Evolutionary conservation across 78 protist species (phyloP).

Genomic region (Carpediemonas membranifera): DNA sequence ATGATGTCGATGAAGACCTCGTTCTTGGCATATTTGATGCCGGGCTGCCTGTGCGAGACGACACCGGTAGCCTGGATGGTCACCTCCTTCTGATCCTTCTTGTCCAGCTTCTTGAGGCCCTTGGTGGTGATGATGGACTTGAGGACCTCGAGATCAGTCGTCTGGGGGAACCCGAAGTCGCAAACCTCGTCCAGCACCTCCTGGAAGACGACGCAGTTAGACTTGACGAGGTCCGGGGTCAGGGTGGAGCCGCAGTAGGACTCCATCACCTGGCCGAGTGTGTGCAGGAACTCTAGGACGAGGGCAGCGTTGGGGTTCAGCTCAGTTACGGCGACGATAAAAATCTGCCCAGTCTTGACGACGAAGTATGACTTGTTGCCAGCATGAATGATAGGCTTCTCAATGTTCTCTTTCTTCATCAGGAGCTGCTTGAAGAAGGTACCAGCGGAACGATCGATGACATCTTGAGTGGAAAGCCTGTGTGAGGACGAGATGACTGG

Average conservation of each 20-base stretch:
- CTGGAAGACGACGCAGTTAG: not conserved
- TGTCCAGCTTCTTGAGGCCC: not conserved
- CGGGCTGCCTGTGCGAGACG: not conserved
- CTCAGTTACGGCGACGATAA: slow-evolving; percentile 76
- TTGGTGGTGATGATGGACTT: not conserved
- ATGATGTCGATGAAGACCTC: not conserved
- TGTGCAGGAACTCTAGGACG: slow-evolving; percentile 67
- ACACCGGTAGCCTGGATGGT: not conserved
- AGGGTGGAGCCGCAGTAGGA: too few species aligned
- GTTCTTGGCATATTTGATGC: not conserved
- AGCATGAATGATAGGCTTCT: too few species aligned
- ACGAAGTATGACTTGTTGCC: too few species aligned
- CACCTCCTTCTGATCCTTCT: not conserved
- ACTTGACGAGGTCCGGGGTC: too few species aligned
- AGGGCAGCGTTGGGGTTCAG: slow-evolving; percentile 73
- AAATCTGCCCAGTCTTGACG: too few species aligned
- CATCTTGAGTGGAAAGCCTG: too few species aligned
- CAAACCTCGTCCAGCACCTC: slow-evolving; percentile 43
- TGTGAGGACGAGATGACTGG: too few species aligned
- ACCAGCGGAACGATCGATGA: too few species aligned
- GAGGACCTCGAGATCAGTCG: slow-evolving; percentile 9
- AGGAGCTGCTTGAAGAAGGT: too few species aligned
- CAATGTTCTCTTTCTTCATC: too few species aligned
- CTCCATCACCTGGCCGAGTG: slow-evolving; percentile 66
- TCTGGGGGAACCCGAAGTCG: slow-evolving; percentile 88